Evolutionary conservation across 306 rosid species (phyloP), one percentile per base, ranked within the genome.

Genomic region (Lagenaria siceraria): DNA sequence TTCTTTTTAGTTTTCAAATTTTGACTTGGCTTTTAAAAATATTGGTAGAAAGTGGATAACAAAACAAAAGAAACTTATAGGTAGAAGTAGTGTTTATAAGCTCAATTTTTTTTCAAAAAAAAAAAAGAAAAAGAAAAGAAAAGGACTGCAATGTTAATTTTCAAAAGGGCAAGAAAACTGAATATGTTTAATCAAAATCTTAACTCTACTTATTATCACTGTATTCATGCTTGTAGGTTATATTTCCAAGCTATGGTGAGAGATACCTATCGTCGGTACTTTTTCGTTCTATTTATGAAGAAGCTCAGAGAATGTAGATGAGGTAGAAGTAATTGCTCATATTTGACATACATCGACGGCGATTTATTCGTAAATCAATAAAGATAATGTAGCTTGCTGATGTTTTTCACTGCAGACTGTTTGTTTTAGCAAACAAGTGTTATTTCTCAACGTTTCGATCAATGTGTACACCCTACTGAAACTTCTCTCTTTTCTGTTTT

Each of bases 181-280:
- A 75, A 38, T 5, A 10, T 7, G n/a, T 51, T 33, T 31, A 19
- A 19, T 75, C 35, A 75, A 53, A 75, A 31, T 75, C 19, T 38
- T 33, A 6, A 9, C 9, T 48, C 10, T 61, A 43, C 35, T 77
- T 31, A 42, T 46, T 4, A 77, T 42, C 58, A 15, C 8, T 10
- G 10, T 77, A 35, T 61, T 25, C 25, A 43, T 77, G 66, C 71
- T 78, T 66, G 27, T 74, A 94, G 97, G 98, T 94, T 82, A 76
- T 92, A 27, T 94, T 94, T 81, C 97, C 98, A 24, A 94, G 97
- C 85, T 92, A 89, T 71, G 97, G 98, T 42, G 98, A 94, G 88
- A 86, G 98, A 84, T 94, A 91, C 60, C 82, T 94, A 83, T 80
- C 91, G 33, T 84, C 97, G 72, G 81, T 87, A 61, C 97, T 94